These are phyloP conservation scores for Aspergillus puulaauensis DNA, from an alignment of 2,329 filamentous ascomycete species.

Conservation along the genomic window DNA sequence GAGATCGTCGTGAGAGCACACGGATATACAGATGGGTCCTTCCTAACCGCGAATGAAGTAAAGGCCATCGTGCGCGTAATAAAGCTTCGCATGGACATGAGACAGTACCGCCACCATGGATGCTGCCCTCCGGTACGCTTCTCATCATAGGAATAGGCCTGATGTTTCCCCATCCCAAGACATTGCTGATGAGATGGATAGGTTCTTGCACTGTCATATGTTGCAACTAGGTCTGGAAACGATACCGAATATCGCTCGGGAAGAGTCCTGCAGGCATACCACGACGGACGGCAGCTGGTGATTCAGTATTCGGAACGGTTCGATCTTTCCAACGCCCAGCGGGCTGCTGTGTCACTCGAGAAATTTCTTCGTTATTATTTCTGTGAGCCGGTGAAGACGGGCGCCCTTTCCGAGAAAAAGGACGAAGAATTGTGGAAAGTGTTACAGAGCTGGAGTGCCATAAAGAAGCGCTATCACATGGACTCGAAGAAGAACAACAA, in stretches of 20 bases:
- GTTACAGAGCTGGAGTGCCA: background rate
- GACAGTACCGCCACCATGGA: background rate
- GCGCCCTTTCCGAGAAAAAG: background rate
- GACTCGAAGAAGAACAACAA: background rate
- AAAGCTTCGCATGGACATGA: conserved; percentile 2
- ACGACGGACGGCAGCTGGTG: conserved; percentile 3
- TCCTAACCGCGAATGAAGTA: background rate
- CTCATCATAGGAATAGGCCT: background rate
- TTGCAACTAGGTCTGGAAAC: background rate
- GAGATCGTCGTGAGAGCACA: background rate
- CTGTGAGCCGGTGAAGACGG: conserved; percentile 1
- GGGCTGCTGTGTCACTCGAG: background rate
- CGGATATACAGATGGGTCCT: background rate
- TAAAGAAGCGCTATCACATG: background rate
- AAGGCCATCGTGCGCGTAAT: conserved; percentile 9
- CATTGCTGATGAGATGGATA: background rate
- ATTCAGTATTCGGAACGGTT: conserved; percentile 6
- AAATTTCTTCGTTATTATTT: conserved; percentile 12
- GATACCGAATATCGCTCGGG: background rate
- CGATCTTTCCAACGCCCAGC: background rate
- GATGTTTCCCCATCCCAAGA: no score
- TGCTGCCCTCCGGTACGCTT: conserved; percentile 7
- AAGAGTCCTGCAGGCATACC: conserved; percentile 11
- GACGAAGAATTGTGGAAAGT: background rate
- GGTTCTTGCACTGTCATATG: conserved; percentile 10